Evolutionary conservation across 495 filamentous ascomycete genomes (phyloP).

Genomic region (Chaetomium cochliodes): DNA sequence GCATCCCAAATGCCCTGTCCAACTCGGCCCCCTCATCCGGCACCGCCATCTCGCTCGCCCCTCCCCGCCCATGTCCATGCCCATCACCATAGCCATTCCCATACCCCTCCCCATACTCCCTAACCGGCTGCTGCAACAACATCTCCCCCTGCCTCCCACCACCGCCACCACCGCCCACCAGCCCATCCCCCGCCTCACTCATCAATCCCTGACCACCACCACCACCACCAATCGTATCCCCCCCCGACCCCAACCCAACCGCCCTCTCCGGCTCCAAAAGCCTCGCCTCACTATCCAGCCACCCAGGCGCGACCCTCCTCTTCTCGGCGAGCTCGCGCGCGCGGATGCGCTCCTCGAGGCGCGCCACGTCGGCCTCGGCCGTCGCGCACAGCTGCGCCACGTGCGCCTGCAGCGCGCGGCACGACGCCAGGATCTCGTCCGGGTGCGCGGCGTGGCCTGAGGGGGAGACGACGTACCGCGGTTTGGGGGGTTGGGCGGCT

Average conservation of each 20-base stretch:
- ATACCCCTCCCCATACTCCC: background rate
- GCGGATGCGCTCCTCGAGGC: slow-evolving; percentile 67
- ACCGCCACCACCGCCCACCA: slow-evolving; percentile 29
- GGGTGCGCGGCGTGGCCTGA: slow-evolving; percentile 77
- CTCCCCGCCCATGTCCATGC: slow-evolving; percentile 35
- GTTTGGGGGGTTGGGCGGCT: slow-evolving; percentile 31
- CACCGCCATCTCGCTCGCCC: slow-evolving; percentile 48
- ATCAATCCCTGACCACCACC: slow-evolving; percentile 31
- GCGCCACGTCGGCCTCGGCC: slow-evolving; percentile 61
- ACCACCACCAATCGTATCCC: slow-evolving; percentile 8
- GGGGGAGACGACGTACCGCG: slow-evolving; percentile 70
- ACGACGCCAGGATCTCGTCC: slow-evolving; percentile 77
- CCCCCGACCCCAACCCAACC: slow-evolving; percentile 11
- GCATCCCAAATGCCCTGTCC: slow-evolving; percentile 82
- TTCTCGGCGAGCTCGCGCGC: slow-evolving; percentile 89
- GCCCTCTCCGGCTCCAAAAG: slow-evolving; percentile 71
- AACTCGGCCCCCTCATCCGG: slow-evolving; percentile 71
- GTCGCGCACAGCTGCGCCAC: slow-evolving; percentile 61
- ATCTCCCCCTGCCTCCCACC: slow-evolving; percentile 39
- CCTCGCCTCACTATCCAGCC: slow-evolving; percentile 85
- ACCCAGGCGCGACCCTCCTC: slow-evolving; percentile 84
- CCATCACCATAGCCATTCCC: slow-evolving; percentile 10
- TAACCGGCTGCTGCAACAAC: slow-evolving; percentile 15
- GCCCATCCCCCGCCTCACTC: background rate
- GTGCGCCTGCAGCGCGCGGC: slow-evolving; percentile 72